These are phyloP conservation scores for Aquilaria sinensis DNA, from an alignment of 345 rosid species.

Conservation along the genomic window DNA sequence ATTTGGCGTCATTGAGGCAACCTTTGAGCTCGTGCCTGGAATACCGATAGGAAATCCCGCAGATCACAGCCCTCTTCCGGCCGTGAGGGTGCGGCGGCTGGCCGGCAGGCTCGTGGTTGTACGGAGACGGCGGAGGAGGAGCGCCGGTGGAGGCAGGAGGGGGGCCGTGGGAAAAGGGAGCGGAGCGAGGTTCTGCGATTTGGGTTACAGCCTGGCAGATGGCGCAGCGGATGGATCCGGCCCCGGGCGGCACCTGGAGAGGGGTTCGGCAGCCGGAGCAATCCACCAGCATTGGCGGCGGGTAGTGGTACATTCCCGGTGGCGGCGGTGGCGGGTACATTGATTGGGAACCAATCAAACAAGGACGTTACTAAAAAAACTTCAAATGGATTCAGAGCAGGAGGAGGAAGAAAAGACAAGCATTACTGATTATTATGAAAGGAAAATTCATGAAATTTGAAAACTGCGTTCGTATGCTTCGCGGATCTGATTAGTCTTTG, in stretches of 20 bases:
- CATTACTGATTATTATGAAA: too few relatives aligned
- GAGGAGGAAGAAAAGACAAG: too few relatives aligned
- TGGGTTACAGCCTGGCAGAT: constrained; percentile 65
- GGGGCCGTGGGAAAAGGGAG: constrained; percentile 21
- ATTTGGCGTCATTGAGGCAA: constrained; percentile 88
- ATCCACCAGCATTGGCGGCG: constrained; percentile 53
- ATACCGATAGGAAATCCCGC: constrained; percentile 70
- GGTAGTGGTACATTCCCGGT: constrained; percentile 22
- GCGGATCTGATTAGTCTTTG: too few relatives aligned
- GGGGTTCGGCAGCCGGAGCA: constrained; percentile 77
- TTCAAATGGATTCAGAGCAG: too few relatives aligned
- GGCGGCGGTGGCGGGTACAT: constrained; percentile 24
- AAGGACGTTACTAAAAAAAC: too few relatives aligned
- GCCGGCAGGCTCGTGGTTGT: constrained; percentile 47
- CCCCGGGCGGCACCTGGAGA: constrained; percentile 74
- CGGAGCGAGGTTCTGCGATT: constrained; percentile 65
- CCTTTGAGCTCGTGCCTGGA: constrained; percentile 88
- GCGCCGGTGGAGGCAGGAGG: constrained; percentile 18
- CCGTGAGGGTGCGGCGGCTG: constrained; percentile 59
- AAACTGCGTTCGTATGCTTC: too few relatives aligned
- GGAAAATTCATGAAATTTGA: too few relatives aligned
- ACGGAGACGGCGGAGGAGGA: constrained; percentile 33
- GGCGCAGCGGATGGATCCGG: constrained; percentile 74
- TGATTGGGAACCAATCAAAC: neutral
- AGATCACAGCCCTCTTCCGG: constrained; percentile 74